phyloP scores from a whole-genome alignment of 2,329 filamentous ascomycete species.

The Sporothrix sp. region DNA sequence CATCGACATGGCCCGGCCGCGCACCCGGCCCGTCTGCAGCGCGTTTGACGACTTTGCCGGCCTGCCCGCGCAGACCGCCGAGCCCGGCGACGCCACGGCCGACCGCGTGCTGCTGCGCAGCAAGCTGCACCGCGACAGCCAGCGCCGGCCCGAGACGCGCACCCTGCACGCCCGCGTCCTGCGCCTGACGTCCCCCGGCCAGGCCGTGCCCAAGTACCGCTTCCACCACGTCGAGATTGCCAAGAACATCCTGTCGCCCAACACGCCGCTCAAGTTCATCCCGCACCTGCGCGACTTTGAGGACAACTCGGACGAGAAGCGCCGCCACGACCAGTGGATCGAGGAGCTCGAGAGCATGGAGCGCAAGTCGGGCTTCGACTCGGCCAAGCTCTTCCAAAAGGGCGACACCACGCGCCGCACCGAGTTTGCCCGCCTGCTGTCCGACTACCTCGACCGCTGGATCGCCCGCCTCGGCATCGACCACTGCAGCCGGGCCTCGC shows the following conservation, averaged over 20 bases:
- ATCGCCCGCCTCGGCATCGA: slow-evolving; percentile 40
- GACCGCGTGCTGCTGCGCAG: neutral
- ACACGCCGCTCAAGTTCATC: slow-evolving; percentile 51
- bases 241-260: slow-evolving; percentile 50
- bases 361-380: slow-evolving; percentile 46
- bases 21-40: slow-evolving; percentile 7
- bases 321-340: slow-evolving; percentile 46
- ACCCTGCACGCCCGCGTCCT: slow-evolving; percentile 24
- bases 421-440: slow-evolving; percentile 42
- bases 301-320: slow-evolving; percentile 40
- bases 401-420: slow-evolving; percentile 38
- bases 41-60: slow-evolving; percentile 37
- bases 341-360: slow-evolving; percentile 49
- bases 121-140: slow-evolving; percentile 15
- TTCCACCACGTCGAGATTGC: slow-evolving; percentile 52
- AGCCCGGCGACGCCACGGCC: slow-evolving; percentile 15
- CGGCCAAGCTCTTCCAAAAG: slow-evolving; percentile 43
- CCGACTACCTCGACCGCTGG: slow-evolving; percentile 46
- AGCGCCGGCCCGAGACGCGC: slow-evolving; percentile 11
- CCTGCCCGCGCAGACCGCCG: slow-evolving; percentile 29
- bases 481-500: slow-evolving; percentile 40
- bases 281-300: slow-evolving; percentile 49
- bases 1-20: slow-evolving; percentile 28
- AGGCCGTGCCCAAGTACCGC: slow-evolving; percentile 46
- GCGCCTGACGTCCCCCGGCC: slow-evolving; percentile 40